Evolutionary conservation across 257 asterid species (phyloP), one percentile per base, ranked within the genome.

Genomic region (Ajuga chamaepitys): DNA sequence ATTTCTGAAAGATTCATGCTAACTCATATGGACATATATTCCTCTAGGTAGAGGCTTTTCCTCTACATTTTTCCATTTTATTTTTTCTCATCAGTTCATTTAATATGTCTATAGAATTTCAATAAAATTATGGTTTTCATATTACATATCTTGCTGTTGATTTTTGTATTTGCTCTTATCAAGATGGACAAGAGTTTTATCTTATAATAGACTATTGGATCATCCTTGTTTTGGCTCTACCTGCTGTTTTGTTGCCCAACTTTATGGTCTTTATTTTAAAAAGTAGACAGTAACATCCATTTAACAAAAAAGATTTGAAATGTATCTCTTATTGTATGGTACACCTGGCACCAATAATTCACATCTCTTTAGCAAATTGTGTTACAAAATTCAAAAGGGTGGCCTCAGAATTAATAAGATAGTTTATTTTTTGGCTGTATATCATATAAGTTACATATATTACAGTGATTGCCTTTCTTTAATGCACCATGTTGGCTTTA

Each of bases 331-430:
- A 44, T 73, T 60, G 50, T 46, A 64, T 32, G 61, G 45, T 21
- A 57, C 73, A 74, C 13, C 58, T 47, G 64, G 67, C 71, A 55
- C 75, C 75, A 75, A 65, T 70, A 70, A 75, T 70, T 61, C 70
- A 56, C 60, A 48, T 61, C 74, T 64, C 70, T 70, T 60, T 75
- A 51, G 47, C 46, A 56, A 57, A 34, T n/a, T 53, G 58, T 70
- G 58, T 46, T 26, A 70, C 59, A 35, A 58, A 58, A 58, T 68
- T 20, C 57, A 42, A 54, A 28, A 22, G 68, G 56, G 72, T 75
- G 68, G 34, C 59, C 72, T 56, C 68, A 55, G 42, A 63, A 48
- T 42, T 35, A 14, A 10, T 30, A 2, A 35, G 10, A 66, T 38
- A 25, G 50, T 67, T 26, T 52, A 24, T 40, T 35, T 26, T 73